phyloP scores from a whole-genome alignment of 1,284 basidiomycete species.

The Coniferiporia sulphurascens region DNA sequence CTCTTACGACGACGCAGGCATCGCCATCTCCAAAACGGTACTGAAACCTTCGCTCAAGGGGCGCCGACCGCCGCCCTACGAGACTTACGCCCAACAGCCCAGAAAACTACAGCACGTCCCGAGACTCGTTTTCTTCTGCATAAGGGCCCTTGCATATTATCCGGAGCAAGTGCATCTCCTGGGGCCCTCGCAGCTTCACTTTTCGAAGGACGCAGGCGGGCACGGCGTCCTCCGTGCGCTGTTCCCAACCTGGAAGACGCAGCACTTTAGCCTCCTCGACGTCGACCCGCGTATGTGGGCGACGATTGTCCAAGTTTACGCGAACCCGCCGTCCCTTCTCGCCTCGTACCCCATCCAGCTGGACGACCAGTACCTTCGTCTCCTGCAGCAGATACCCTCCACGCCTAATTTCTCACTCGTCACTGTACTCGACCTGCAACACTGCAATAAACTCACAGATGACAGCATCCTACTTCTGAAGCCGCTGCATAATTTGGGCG shows the following conservation, averaged over 20 bases:
- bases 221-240: constrained; percentile 35
- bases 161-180: constrained; percentile 35
- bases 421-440: constrained; percentile 53
- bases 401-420: constrained; percentile 54
- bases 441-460: constrained; percentile 50
- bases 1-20: constrained; percentile 34
- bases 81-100: constrained; percentile 2
- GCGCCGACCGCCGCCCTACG: constrained; percentile 25
- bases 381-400: constrained; percentile 52
- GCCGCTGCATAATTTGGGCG: constrained; percentile 46
- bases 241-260: constrained; percentile 25
- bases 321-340: constrained; percentile 43
- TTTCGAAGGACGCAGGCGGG: constrained; percentile 22
- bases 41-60: constrained; percentile 22
- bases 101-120: constrained; percentile 28
- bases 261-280: constrained; percentile 27
- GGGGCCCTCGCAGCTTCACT: constrained; percentile 28
- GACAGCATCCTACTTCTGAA: constrained; percentile 45
- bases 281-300: constrained; percentile 61
- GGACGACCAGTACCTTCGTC: constrained; percentile 45
- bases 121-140: constrained; percentile 36
- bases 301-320: constrained; percentile 51
- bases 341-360: constrained; percentile 44
- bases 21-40: constrained; percentile 30
- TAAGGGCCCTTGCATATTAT: constrained; percentile 31